Conservation (phyloP, 129 eudicot genomes). For the Helianthus annuus region HanXRQr2.0-SUNRISE NC_035436.2:127403799-127404298, state of each 20-base stretch:
- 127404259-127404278: neutral
- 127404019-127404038: too few species aligned
- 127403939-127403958: too few species aligned
- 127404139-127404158: conserved; percentile 88
- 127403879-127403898: too few species aligned
- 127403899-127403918: too few species aligned
- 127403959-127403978: too few species aligned
- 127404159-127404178: conserved; percentile 69
- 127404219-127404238: conserved; percentile 66
- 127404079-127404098: conserved; percentile 85
- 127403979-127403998: neutral
- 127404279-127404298: too few species aligned
- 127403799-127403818: neutral
- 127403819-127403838: neutral
- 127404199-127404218: conserved; percentile 94
- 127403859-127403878: neutral
- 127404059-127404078: conserved; percentile 70
- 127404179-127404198: conserved; percentile 69
- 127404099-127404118: conserved; percentile 63
- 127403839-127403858: neutral
- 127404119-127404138: conserved; percentile 78
- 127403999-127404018: neutral
- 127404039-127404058: neutral
- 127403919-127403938: too few species aligned
- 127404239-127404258: conserved; percentile 57